These are phyloP conservation scores for Atkinsonella hypoxylon DNA, from an alignment of 2,329 filamentous ascomycete species.

Conservation along the genomic window DNA sequence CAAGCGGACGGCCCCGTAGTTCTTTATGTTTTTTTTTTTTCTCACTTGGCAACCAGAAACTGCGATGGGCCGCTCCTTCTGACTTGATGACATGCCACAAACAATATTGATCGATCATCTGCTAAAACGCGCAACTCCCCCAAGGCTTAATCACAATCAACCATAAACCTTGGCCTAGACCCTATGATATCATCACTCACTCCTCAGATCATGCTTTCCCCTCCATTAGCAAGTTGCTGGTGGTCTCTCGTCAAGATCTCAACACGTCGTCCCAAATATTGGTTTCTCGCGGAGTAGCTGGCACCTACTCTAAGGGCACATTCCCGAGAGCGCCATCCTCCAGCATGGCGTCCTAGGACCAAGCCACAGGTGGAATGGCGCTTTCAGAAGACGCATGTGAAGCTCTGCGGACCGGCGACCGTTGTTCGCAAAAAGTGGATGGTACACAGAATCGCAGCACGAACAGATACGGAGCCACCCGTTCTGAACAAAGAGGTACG, in stretches of 20 bases:
- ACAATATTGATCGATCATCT: too few species aligned
- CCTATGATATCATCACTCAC: background rate
- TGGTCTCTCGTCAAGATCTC: slow-evolving; percentile 1
- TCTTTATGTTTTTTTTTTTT: too few species aligned
- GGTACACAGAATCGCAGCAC: slow-evolving; percentile 8
- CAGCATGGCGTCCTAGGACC: background rate
- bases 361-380: slow-evolving; percentile 8
- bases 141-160: background rate
- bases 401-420: slow-evolving; percentile 6
- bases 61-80: too few species aligned
- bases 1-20: too few species aligned
- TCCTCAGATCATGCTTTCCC: background rate
- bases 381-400: slow-evolving; percentile 10
- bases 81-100: too few species aligned
- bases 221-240: slow-evolving; percentile 1
- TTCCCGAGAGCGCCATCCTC: slow-evolving; percentile 7
- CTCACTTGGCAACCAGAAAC: too few species aligned
- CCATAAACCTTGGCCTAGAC: too few species aligned
- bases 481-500: background rate
- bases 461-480: background rate
- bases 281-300: slow-evolving; percentile 16
- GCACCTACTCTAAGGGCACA: slow-evolving; percentile 8
- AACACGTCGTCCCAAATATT: slow-evolving; percentile 18
- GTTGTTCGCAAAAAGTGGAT: slow-evolving; percentile 7
- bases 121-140: too few species aligned